These are phyloP conservation scores for Mariannaea elegans DNA, from an alignment of 2,329 filamentous ascomycete species.

Conservation along the genomic window DNA sequence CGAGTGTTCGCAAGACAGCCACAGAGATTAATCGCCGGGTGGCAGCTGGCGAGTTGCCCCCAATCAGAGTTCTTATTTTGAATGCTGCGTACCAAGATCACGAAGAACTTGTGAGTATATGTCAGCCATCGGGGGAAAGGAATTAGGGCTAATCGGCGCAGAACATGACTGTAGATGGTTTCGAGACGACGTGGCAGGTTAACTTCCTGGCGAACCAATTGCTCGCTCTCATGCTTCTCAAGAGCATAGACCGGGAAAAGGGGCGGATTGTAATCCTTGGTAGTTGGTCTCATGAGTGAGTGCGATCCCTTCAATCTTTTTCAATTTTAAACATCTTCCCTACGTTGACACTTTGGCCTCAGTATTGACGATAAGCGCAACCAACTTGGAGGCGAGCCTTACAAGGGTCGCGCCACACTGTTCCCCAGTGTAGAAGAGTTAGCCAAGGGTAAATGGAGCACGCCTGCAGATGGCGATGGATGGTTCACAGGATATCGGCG, in stretches of 20 bases:
- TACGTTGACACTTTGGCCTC: slow-evolving; percentile 16
- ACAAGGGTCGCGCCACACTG: slow-evolving; percentile 38
- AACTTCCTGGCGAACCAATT: slow-evolving; percentile 46
- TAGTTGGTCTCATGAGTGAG: slow-evolving; percentile 48
- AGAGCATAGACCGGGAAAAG: slow-evolving; percentile 43
- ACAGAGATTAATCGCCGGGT: slow-evolving; percentile 42
- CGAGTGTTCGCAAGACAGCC: slow-evolving; percentile 39
- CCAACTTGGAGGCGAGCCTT: slow-evolving; percentile 29
- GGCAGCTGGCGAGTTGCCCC: slow-evolving; percentile 45
- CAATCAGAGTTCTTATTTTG: slow-evolving; percentile 51
- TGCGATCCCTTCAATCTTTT: not conserved
- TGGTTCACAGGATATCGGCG: slow-evolving; percentile 44
- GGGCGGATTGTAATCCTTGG: slow-evolving; percentile 43
- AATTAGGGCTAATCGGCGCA: slow-evolving; percentile 14
- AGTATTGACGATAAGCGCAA: slow-evolving; percentile 44
- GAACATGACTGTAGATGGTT: slow-evolving; percentile 42
- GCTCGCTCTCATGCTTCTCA: slow-evolving; percentile 42
- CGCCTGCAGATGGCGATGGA: slow-evolving; percentile 40
- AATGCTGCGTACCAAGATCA: slow-evolving; percentile 44
- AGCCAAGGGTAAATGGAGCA: slow-evolving; percentile 47
- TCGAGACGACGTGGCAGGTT: slow-evolving; percentile 45
- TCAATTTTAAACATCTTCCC: not conserved
- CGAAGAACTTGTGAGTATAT: slow-evolving; percentile 33
- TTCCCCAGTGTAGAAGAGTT: slow-evolving; percentile 43
- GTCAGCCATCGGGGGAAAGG: not conserved